Evolutionary conservation across 768 basidiomycete species (phyloP).

Genomic region (Clavaria fumosa): DNA sequence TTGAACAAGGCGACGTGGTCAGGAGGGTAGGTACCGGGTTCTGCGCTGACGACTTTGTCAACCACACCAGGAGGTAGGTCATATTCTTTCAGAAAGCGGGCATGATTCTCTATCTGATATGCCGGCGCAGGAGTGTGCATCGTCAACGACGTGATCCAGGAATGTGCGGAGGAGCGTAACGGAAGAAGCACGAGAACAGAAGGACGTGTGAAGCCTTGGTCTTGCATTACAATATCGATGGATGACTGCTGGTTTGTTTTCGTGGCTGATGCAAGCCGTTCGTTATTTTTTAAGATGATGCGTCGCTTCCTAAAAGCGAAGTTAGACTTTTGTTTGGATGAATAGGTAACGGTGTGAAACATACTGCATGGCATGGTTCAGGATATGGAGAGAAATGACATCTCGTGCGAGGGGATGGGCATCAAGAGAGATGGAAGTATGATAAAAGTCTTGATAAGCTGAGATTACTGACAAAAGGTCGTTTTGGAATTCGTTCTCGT

Average conservation of each 20-base stretch:
- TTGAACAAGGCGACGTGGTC: constrained; percentile 91
- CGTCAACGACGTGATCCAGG: constrained; percentile 71
- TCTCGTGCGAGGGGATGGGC: constrained; percentile 50
- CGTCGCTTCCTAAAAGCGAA: constrained; percentile 62
- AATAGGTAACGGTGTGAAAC: constrained; percentile 8
- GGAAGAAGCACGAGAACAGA: constrained; percentile 86
- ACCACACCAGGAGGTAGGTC: constrained; percentile 60
- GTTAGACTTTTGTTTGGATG: constrained; percentile 2
- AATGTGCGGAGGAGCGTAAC: constrained; percentile 75
- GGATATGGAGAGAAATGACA: constrained; percentile 57
- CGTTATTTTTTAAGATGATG: constrained; percentile 84
- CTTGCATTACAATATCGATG: constrained; percentile 70
- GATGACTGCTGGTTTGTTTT: constrained; percentile 39
- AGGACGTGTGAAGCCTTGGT: constrained; percentile 96
- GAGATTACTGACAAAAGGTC: constrained; percentile 51
- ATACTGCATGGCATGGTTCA: constrained; percentile 87
- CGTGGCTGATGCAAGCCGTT: constrained; percentile 61
- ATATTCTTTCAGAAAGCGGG: constrained; percentile 74
- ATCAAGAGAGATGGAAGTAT: constrained; percentile 51
- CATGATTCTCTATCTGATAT: constrained; percentile 78
- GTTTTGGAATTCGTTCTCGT: constrained; percentile 40
- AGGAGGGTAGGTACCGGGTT: constrained; percentile 60
- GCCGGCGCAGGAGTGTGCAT: constrained; percentile 54
- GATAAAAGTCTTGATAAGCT: constrained; percentile 62
- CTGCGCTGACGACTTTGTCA: constrained; percentile 67